Evolutionary conservation across 2,329 filamentous ascomycete genomes (phyloP).

Genomic region (Ilyonectria sp.): DNA sequence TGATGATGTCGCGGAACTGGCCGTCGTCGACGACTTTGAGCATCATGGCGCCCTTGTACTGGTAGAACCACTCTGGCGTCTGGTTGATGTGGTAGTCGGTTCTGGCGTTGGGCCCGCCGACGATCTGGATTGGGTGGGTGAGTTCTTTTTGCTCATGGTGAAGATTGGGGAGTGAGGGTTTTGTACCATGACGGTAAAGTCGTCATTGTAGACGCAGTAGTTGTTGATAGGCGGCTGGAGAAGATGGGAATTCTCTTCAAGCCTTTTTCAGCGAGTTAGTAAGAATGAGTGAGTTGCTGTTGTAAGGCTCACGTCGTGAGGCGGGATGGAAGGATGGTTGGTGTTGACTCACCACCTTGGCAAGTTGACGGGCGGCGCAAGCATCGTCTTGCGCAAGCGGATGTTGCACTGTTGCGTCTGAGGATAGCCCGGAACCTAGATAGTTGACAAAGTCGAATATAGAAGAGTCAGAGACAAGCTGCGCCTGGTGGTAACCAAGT

Average conservation of each 20-base stretch:
- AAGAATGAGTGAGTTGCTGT: slow-evolving; percentile 13
- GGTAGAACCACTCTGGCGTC: slow-evolving; percentile 98
- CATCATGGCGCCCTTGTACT: slow-evolving; percentile 93
- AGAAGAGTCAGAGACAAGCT: neutral
- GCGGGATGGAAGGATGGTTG: neutral
- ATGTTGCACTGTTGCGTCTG: neutral
- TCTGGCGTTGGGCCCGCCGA: slow-evolving; percentile 94
- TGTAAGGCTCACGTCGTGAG: slow-evolving; percentile 2
- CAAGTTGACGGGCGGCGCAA: slow-evolving; percentile 67
- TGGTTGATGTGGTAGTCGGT: slow-evolving; percentile 99
- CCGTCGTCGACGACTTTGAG: slow-evolving; percentile 88
- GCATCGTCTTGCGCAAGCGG: slow-evolving; percentile 55
- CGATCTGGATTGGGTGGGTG: slow-evolving; percentile 70
- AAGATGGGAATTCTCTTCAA: slow-evolving; percentile 91
- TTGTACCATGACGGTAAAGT: slow-evolving; percentile 83
- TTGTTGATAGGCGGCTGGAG: slow-evolving; percentile 97
- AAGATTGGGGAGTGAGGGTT: neutral
- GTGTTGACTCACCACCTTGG: slow-evolving; percentile 68
- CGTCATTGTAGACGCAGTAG: slow-evolving; percentile 93
- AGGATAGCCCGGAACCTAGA: neutral
- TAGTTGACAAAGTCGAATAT: neutral
- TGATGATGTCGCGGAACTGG: slow-evolving; percentile 86
- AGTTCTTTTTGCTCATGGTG: neutral
- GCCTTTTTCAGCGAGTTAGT: slow-evolving; percentile 68
- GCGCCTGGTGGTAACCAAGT: neutral